These are phyloP conservation scores for Oldenlandia corymbosa DNA, from an alignment of 257 asterid genomes.

Conservation along the genomic window DNA sequence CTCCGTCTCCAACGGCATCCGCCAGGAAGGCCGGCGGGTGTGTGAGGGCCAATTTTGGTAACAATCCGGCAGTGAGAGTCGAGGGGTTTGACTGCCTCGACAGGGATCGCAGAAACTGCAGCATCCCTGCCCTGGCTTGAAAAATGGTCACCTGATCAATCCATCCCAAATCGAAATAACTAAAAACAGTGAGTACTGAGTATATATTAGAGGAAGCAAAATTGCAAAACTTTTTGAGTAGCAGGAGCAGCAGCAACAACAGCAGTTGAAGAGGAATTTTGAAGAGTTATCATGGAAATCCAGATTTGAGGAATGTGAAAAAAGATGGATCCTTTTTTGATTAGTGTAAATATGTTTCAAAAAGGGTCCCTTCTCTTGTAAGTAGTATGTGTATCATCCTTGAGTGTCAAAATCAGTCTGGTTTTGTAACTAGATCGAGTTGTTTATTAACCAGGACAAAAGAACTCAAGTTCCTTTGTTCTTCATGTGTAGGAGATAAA, in stretches of 20 bases:
- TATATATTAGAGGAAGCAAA: conserved; percentile 16
- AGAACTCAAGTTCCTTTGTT: conserved; percentile 1
- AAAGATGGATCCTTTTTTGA: conserved; percentile 27
- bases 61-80: conserved; percentile 85
- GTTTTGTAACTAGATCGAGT: conserved; percentile 39
- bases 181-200: conserved; percentile 6
- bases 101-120: conserved; percentile 85
- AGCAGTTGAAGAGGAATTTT: conserved; percentile 14
- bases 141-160: conserved; percentile 7
- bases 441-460: conserved; percentile 27
- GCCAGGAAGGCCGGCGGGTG: conserved; percentile 60
- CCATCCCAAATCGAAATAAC: neutral
- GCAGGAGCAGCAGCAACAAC: neutral
- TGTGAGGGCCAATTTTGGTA: conserved; percentile 78
- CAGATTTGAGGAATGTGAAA: neutral
- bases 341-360: conserved; percentile 46
- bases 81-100: conserved; percentile 97
- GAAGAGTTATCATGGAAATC: conserved; percentile 22
- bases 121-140: conserved; percentile 94
- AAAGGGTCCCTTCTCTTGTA: conserved; percentile 44
- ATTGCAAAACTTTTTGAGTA: conserved; percentile 20
- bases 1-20: conserved; percentile 56
- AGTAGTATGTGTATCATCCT: conserved; percentile 15
- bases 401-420: conserved; percentile 13
- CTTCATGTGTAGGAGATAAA: conserved; percentile 23